phyloP scores from a whole-genome alignment of 2,329 filamentous ascomycete genomes.

The Monosporascus cannonballus region DNA sequence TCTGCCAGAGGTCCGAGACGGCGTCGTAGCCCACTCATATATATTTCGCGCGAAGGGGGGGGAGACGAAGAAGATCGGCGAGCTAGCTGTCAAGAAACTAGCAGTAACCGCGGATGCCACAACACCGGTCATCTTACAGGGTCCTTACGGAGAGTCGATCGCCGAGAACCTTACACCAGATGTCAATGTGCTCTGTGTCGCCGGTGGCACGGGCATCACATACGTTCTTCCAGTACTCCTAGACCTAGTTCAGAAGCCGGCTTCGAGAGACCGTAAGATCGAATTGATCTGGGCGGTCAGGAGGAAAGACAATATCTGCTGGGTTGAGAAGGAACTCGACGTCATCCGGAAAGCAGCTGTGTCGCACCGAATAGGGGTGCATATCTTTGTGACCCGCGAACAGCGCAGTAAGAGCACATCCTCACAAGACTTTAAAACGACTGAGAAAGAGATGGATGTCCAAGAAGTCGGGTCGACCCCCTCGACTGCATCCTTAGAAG shows the following conservation, averaged over 20 bases:
- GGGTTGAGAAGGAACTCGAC: constrained; percentile 52
- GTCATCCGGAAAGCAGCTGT: constrained; percentile 35
- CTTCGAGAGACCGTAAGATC: constrained; percentile 35
- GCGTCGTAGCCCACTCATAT: constrained; percentile 45
- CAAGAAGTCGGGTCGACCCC: constrained; percentile 19
- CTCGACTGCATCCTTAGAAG: constrained; percentile 12
- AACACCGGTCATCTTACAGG: constrained; percentile 54
- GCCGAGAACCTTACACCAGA: constrained; percentile 33
- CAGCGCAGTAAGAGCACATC: constrained; percentile 20
- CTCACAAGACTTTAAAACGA: constrained; percentile 18
- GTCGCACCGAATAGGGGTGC: constrained; percentile 40
- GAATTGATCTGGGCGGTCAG: constrained; percentile 63
- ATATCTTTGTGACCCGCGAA: constrained; percentile 55
- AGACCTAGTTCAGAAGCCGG: constrained; percentile 23
- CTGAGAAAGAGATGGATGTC: constrained; percentile 14
- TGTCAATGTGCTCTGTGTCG: constrained; percentile 45
- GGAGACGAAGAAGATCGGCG: constrained; percentile 51
- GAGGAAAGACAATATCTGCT: constrained; percentile 46
- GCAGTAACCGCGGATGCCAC: constrained; percentile 25
- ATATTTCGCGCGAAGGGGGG: constrained; percentile 52
- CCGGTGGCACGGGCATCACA: constrained; percentile 54
- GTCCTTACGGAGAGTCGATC: constrained; percentile 55
- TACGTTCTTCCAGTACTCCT: constrained; percentile 49
- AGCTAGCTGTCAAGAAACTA: constrained; percentile 34
- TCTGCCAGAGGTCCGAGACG: constrained; percentile 36